These are phyloP conservation scores for Penicillium ochrochloron DNA, from an alignment of 495 filamentous ascomycete genomes.

Conservation along the genomic window DNA sequence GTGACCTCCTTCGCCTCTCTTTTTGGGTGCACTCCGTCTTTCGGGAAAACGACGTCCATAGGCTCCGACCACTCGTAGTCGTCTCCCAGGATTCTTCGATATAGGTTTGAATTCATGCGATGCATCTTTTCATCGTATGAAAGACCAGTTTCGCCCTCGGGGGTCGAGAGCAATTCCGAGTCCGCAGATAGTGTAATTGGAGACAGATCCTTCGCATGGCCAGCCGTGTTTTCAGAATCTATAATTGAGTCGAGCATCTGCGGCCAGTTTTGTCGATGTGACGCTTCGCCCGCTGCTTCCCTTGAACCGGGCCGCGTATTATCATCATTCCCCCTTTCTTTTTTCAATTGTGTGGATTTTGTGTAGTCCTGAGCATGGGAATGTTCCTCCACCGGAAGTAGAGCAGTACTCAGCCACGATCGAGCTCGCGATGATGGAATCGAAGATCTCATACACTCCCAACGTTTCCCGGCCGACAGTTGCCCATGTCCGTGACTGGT, in stretches of 20 bases:
- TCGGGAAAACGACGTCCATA: constrained; percentile 22
- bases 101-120: constrained; percentile 22
- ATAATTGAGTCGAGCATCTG: constrained; percentile 7
- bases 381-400: constrained; percentile 27
- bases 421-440: constrained; percentile 31
- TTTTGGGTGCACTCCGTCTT: constrained; percentile 11
- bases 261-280: constrained; percentile 7
- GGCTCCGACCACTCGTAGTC: constrained; percentile 24
- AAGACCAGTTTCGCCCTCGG: constrained; percentile 6
- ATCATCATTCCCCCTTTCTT: neutral
- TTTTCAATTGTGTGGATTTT: neutral
- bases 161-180: neutral
- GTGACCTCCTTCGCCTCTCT: constrained; percentile 11
- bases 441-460: constrained; percentile 28
- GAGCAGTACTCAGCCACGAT: constrained; percentile 39
- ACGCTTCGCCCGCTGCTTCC: neutral
- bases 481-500: constrained; percentile 20
- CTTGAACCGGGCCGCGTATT: neutral
- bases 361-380: constrained; percentile 1
- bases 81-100: constrained; percentile 21
- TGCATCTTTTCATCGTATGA: constrained; percentile 24
- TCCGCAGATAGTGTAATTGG: neutral
- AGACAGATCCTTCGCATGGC: neutral
- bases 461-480: constrained; percentile 23
- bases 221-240: neutral